Percentiles rank a stretch among this genome's conserved stretches.
Conservation (phyloP, 2,329 filamentous ascomycete species). For the Neofusicoccum parvum region DNA sequence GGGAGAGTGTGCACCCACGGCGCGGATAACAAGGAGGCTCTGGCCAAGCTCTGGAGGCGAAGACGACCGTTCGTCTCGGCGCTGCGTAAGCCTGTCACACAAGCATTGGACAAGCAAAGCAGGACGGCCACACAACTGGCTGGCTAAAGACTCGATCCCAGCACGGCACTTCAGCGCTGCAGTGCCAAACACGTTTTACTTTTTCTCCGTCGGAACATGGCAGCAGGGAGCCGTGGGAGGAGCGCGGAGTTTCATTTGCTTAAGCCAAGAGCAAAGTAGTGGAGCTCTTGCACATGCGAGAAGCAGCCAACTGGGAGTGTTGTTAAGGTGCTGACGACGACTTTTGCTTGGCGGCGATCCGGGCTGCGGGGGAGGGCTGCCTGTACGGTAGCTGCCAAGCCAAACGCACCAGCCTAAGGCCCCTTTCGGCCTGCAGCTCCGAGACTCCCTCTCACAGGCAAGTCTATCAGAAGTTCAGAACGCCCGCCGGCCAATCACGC, state of each 20-base stretch:
- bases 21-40: neutral
- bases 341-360: slow-evolving; percentile 15
- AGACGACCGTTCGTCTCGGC: neutral
- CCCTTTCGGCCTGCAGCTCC: neutral
- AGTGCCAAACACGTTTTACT: neutral
- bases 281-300: slow-evolving; percentile 3
- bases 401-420: neutral
- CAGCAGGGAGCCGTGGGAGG: neutral
- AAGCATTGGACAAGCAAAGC: neutral
- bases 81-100: slow-evolving; percentile 12
- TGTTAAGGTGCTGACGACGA: slow-evolving; percentile 19
- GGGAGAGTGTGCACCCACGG: neutral
- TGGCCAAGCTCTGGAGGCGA: neutral
- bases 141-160: neutral
- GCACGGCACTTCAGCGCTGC: neutral
- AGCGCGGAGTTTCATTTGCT: neutral
- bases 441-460: neutral
- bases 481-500: neutral
- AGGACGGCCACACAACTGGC: neutral
- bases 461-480: neutral
- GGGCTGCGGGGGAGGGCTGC: neutral
- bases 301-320: slow-evolving; percentile 2
- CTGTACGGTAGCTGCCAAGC: slow-evolving; percentile 7
- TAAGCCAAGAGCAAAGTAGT: neutral
- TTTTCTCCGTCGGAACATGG: slow-evolving; percentile 10